These are phyloP conservation scores for Pyrrhoderma lamaoense DNA, from an alignment of 1,284 basidiomycete genomes.

Conservation along the genomic window DNA sequence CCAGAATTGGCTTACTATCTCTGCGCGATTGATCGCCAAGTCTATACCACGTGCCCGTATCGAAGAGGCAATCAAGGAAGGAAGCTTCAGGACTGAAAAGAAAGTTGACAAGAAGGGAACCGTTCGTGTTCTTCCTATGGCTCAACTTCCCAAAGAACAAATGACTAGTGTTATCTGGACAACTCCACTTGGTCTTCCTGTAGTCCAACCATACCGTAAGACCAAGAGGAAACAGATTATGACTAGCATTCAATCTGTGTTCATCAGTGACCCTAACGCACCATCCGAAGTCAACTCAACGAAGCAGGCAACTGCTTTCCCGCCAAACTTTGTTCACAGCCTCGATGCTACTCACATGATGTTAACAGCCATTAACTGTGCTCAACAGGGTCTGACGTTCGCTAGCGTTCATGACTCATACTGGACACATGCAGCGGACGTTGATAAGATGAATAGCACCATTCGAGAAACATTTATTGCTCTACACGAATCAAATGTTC, in stretches of 20 bases:
- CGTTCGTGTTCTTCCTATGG: constrained; percentile 25
- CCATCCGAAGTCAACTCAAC: constrained; percentile 75
- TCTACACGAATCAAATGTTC: constrained; percentile 83
- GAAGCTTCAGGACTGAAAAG: constrained; percentile 6
- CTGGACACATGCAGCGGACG: constrained; percentile 91
- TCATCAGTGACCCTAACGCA: constrained; percentile 82
- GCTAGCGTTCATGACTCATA: constrained; percentile 98
- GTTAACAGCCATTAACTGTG: constrained; percentile 89
- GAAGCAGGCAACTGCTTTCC: constrained; percentile 96
- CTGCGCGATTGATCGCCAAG: constrained; percentile 82
- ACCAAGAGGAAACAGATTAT: constrained; percentile 74
- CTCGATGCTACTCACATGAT: constrained; percentile 99
- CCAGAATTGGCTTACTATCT: constrained; percentile 84
- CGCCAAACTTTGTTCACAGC: constrained; percentile 97
- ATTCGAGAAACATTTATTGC: constrained; percentile 94
- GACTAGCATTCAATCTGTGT: constrained; percentile 88
- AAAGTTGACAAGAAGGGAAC: constrained; percentile 15
- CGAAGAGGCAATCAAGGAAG: constrained; percentile 36
- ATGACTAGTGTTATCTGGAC: constrained; percentile 98
- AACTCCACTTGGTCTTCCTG: constrained; percentile 87
- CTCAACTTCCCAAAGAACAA: constrained; percentile 70
- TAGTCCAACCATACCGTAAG: constrained; percentile 96
- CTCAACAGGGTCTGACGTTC: constrained; percentile 53
- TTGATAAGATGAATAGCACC: constrained; percentile 85
- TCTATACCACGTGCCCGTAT: constrained; percentile 79